A percentile compares a stretch with the other conserved stretches of the same genome.
These are phyloP conservation scores for Candida hungchunana DNA, from an alignment of 805 yeast genomes.

Conservation along the genomic window DNA sequence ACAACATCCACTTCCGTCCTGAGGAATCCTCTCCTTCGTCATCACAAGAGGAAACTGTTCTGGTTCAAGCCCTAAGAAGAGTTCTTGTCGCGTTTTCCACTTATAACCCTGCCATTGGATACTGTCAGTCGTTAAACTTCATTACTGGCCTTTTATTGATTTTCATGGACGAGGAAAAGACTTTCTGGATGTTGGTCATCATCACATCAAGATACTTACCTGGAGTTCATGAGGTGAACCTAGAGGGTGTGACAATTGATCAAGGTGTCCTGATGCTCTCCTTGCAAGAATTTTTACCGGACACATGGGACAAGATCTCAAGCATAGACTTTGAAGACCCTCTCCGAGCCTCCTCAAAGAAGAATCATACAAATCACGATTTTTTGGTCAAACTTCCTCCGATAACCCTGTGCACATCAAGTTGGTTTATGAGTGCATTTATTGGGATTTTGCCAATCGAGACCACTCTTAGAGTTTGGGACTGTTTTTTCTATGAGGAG, in stretches of 20 bases:
- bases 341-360: constrained; percentile 13
- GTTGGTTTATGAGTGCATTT: constrained; percentile 98
- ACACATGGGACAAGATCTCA: constrained; percentile 60
- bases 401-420: constrained; percentile 85
- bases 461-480: constrained; percentile 88
- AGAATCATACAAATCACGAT: constrained; percentile 30
- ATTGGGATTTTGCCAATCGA: constrained; percentile 89
- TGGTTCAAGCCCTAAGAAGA: constrained; percentile 70
- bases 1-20: constrained; percentile 73
- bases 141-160: constrained; percentile 81
- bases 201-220: constrained; percentile 83
- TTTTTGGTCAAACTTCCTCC: constrained; percentile 81
- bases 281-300: constrained; percentile 77
- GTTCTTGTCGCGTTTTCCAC: constrained; percentile 81
- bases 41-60: constrained; percentile 47
- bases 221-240: constrained; percentile 82
- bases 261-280: constrained; percentile 93
- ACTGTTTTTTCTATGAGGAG: constrained; percentile 88
- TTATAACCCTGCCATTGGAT: constrained; percentile 86
- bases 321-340: constrained; percentile 34
- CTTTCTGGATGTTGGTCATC: constrained; percentile 95
- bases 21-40: constrained; percentile 16
- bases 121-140: constrained; percentile 93
- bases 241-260: constrained; percentile 93
- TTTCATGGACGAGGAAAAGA: constrained; percentile 83